Evolutionary conservation across 1,139 yeast species (phyloP), one percentile per base, ranked within the genome.

Genomic region (Groenewaldozyma auringiensis): DNA sequence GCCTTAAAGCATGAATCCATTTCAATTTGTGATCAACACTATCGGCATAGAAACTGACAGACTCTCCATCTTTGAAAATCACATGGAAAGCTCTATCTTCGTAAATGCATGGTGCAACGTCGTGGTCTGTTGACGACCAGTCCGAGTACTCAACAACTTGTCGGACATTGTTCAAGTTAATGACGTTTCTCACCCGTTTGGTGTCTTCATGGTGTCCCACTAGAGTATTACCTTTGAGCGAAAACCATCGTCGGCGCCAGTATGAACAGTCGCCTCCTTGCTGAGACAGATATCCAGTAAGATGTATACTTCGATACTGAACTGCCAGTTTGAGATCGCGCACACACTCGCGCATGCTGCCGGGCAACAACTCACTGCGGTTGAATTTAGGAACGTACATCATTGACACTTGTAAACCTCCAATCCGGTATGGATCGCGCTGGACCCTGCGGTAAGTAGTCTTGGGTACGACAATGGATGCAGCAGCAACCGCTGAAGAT

Each of bases 251-350:
- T 50, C 81, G 72, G 51, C 83, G 76, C 83, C 84, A 78, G 38
- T 71, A 66, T 13, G 73, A 74, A 58, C 86, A 78, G 64, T 83
- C 94, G 0, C 92, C 92, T 17, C 92, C 94, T 54, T 81, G 86
- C 65, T 83, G 94, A 47, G 79, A 78, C 64, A 83, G 67, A 57
- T 72, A 81, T 2, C 92, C 92, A 21, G 47, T 47, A n/a, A 51
- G 47, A 18, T 51, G 41, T 20, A 59, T 53, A 37, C 53, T 53
- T 17, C 51, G 46, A 41, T 47, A 44, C 40, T 47, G 44, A 21
- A 14, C 17, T 3, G 66, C 64, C 11, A 41, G 41, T 21, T 53
- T 50, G 25, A 66, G 52, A 40, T 54, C 61, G 29, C 52, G 45
- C 20, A 55, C 52, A 37, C 64, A 57, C 31, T 53, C 56, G 36